Percentiles rank a stretch among this genome's conserved stretches.
These are phyloP conservation scores for Cyclaneusma minus DNA, from an alignment of 2,329 filamentous ascomycete genomes.

Conservation along the genomic window DNA sequence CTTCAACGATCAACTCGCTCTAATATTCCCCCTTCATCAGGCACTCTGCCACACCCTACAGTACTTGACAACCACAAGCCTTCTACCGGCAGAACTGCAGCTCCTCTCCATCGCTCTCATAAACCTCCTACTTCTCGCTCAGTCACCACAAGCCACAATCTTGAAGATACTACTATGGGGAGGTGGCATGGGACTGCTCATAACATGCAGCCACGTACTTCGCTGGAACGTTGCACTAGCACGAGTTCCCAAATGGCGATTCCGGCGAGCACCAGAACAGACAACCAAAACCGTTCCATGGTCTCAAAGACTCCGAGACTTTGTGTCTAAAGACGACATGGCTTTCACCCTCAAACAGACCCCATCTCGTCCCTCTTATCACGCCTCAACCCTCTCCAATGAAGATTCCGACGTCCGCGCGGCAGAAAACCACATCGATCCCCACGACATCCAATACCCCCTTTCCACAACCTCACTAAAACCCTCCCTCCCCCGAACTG, in stretches of 20 bases:
- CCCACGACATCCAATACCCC: too few relatives aligned
- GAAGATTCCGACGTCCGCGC: too few relatives aligned
- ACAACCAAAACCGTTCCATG: too few relatives aligned
- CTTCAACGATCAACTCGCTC: slow-evolving; percentile 15
- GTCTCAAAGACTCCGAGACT: slow-evolving; percentile 1
- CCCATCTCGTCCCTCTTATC: slow-evolving; percentile 1
- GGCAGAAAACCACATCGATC: too few relatives aligned
- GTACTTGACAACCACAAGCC: slow-evolving; percentile 74
- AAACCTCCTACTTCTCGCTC: slow-evolving; percentile 62
- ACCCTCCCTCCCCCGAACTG: too few relatives aligned
- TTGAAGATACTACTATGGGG: slow-evolving; percentile 75
- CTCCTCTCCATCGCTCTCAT: slow-evolving; percentile 71
- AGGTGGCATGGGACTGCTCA: slow-evolving; percentile 62
- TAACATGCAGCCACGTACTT: slow-evolving; percentile 59
- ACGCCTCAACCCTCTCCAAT: too few relatives aligned
- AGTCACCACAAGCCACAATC: slow-evolving; percentile 70
- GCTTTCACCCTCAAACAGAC: background rate
- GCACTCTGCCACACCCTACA: slow-evolving; percentile 58
- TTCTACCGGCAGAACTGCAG: slow-evolving; percentile 76
- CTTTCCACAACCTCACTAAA: too few relatives aligned
- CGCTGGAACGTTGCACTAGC: slow-evolving; percentile 75
- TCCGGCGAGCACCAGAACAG: slow-evolving; percentile 38
- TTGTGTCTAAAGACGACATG: slow-evolving; percentile 2
- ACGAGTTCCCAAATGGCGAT: slow-evolving; percentile 81
- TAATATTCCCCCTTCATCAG: slow-evolving; percentile 74